Conservation (phyloP, 1,284 basidiomycete species). For the Irpex lacteus region DNA sequence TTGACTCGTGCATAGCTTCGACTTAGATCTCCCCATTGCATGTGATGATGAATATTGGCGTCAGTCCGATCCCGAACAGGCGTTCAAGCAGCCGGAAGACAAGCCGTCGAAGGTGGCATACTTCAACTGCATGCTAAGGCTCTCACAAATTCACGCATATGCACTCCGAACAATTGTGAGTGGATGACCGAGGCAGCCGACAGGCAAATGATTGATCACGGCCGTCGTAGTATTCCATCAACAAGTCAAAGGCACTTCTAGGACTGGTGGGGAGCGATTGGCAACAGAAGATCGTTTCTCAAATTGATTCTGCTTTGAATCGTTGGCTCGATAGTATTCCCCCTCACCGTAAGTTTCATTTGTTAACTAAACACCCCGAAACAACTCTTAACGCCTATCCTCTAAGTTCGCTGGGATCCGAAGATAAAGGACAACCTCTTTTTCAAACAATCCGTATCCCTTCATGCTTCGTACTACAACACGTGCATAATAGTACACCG, state of each 20-base stretch:
- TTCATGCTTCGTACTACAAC: conserved; percentile 51
- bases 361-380: neutral
- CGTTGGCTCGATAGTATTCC: conserved; percentile 54
- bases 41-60: conserved; percentile 48
- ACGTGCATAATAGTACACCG: conserved; percentile 51
- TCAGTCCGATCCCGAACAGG: neutral
- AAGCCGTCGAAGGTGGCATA: neutral
- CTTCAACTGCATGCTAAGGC: conserved; percentile 1
- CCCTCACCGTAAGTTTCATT: conserved; percentile 33
- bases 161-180: conserved; percentile 38
- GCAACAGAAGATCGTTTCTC: conserved; percentile 46
- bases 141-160: conserved; percentile 23
- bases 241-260: conserved; percentile 38
- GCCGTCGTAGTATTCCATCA: conserved; percentile 43
- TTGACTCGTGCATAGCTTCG: conserved; percentile 46
- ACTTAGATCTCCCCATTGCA: conserved; percentile 66
- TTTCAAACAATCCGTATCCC: conserved; percentile 47
- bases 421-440: conserved; percentile 35
- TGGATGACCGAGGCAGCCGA: neutral
- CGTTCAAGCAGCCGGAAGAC: conserved; percentile 7
- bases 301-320: conserved; percentile 54
- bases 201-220: neutral
- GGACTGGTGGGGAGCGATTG: conserved; percentile 40
- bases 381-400: too few species aligned
- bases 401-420: conserved; percentile 21